Evolutionary conservation across 805 yeast species (phyloP), one percentile per base, ranked within the genome.

Genomic region (Candida maltosa): DNA sequence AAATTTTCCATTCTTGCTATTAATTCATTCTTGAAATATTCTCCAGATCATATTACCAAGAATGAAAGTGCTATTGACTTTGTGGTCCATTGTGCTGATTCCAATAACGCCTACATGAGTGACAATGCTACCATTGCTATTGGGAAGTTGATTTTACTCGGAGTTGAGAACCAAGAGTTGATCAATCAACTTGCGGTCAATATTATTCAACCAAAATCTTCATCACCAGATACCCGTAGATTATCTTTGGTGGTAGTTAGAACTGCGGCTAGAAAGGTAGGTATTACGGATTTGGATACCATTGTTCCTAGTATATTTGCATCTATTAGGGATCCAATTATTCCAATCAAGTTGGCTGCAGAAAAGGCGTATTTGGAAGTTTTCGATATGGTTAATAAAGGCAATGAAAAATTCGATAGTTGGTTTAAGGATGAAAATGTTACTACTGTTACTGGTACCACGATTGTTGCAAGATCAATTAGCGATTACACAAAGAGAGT

Each of bases 261-360:
- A 53, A 87, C 96, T 0, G 67, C 83, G 29, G 80, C 87, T 1
- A 73, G 94, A 51, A 62, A 68, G 48, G 76, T 81, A 39, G 70
- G 67, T 1, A 62, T 86, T 32, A 60, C 62, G 37, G 79, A 83
- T 9, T 62, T 76, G 43, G 78, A 79, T 45, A 42, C 60, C 0
- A 48, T 91, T 34, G 86, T 74, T 3, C 87, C 93, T 10, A 69
- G 86, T 9, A 80, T 88, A 2, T 91, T 91, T 56, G 65, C 82
- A 0, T 81, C 93, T 55, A 82, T 91, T 26, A 73, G 98, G 45
- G 96, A 89, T 51, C 72, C 80, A n/a, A 69, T 86, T 31, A 87
- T 91, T 51, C 97, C 98, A 4, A 81, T 91, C 47, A 89, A 88
- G 51, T 70, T 91, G 42, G 96, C 97, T 1, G 96, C 96, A 6